Evolutionary conservation across 1,284 basidiomycete genomes (phyloP).

Genomic region (Paramarasmius palmivorus): DNA sequence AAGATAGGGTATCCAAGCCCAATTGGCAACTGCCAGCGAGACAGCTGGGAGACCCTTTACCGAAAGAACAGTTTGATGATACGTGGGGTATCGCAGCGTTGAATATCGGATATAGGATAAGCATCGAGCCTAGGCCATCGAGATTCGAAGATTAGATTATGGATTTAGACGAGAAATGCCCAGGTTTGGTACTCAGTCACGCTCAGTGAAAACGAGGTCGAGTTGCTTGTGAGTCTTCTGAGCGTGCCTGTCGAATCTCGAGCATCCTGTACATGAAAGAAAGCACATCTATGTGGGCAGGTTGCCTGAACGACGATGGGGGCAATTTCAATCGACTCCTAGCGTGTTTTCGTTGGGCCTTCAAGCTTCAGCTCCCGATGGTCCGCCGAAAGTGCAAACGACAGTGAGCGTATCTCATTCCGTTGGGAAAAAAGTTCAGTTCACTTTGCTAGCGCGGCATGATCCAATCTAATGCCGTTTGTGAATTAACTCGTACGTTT

Average conservation of each 20-base stretch:
- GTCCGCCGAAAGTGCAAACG: conserved; percentile 74
- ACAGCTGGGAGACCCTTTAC: conserved; percentile 93
- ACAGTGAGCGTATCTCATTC: not conserved
- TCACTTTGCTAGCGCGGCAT: conserved; percentile 77
- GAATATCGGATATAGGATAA: conserved; percentile 97
- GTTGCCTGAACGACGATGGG: conserved; percentile 46
- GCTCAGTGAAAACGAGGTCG: conserved; percentile 97
- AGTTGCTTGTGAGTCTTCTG: conserved; percentile 98
- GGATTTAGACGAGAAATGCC: conserved; percentile 45
- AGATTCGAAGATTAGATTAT: conserved; percentile 10
- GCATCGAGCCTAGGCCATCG: conserved; percentile 76
- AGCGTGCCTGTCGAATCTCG: conserved; percentile 97
- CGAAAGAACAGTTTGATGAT: conserved; percentile 98
- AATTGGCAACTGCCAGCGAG: conserved; percentile 94
- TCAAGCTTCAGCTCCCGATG: conserved; percentile 94
- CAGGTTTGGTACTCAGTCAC: conserved; percentile 98
- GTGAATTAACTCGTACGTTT: conserved; percentile 98
- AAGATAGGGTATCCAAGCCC: conserved; percentile 99
- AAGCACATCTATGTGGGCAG: conserved; percentile 59
- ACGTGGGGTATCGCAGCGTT: conserved; percentile 95
- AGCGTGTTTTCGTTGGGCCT: conserved; percentile 92
- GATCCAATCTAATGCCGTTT: conserved; percentile 93
- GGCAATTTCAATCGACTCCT: conserved; percentile 78
- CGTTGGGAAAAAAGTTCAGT: no score
- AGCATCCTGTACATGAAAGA: conserved; percentile 95